Evolutionary conservation across 2,329 filamentous ascomycete genomes (phyloP), one percentile per base, ranked within the genome.

Genomic region (Alternaria ventricosa): DNA sequence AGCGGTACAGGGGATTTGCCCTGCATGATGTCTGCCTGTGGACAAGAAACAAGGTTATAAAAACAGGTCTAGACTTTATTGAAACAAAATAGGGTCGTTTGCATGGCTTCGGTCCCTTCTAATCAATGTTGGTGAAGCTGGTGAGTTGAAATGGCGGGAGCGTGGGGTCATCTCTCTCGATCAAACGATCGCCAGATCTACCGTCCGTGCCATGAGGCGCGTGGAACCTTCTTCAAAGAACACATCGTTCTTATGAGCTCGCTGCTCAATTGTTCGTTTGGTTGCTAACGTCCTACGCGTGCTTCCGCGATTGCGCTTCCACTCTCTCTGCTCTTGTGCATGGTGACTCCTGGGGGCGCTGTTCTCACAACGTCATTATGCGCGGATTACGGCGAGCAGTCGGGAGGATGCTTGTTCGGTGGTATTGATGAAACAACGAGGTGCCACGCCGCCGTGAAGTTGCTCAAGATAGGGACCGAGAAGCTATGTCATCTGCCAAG

Each of bases 121-220:
- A n/a, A 59, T 54, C 30, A 57, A 6, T 20, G 20, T 57, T 54
- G 41, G 28, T 25, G 50, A 65, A 20, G 41, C 54, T 50, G 59
- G 28, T 60, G 65, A 28, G 63, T 66, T n/a, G 57, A 61, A 59
- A 47, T 58, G 59, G 61, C 51, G 46, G 57, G 46, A 50, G 54
- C 65, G 57, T 65, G 69, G 66, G 66, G 69, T 66, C 61, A 25
- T 53, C 45, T 20, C 11, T 45, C 55, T 27, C 30, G 54, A 57
- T 30, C 43, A n/a, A 43, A 57, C 18, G 57, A 58, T 63, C 49
- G 36, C 43, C 45, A 46, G 57, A 61, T 56, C 44, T 61, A 59
- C 46, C 53, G 45, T 57, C 45, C 44, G 46, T 63, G 30, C 43
- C 33, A 22, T 20, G 6, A 25, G 44, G 44, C 22, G 23, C 44